phyloP scores from a whole-genome alignment of 108 stramenopile species.

The Pseudonitzschia pungens region DNA sequence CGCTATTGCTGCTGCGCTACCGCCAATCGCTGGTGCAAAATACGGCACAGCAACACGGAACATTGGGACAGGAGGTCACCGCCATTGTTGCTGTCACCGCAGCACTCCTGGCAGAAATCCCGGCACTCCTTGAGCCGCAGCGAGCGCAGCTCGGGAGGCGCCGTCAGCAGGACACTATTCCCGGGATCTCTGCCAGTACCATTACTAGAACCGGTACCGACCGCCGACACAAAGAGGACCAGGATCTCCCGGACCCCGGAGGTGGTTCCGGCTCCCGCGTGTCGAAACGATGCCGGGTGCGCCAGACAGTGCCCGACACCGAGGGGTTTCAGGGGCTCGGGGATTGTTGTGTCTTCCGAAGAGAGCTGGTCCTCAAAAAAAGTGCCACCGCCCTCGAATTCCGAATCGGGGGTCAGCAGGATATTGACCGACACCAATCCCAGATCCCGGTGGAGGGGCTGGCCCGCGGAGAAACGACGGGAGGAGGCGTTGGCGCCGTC shows the following conservation, averaged over 20 bases:
- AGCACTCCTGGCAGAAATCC: background rate
- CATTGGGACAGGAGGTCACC: no score
- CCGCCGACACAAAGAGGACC: constrained; percentile 63
- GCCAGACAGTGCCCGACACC: constrained; percentile 54
- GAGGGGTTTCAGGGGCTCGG: constrained; percentile 45
- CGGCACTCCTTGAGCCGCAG: background rate
- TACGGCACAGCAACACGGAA: constrained; percentile 35
- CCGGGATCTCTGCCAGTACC: no score
- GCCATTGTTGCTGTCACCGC: background rate
- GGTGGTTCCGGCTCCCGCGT: constrained; percentile 62
- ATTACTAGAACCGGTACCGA: no score
- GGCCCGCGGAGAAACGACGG: constrained; percentile 44
- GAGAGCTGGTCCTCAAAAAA: constrained; percentile 65
- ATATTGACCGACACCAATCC: constrained; percentile 69
- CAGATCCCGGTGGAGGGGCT: constrained; percentile 73
- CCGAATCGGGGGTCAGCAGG: constrained; percentile 44
- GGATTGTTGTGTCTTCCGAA: background rate
- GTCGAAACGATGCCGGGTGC: constrained; percentile 55
- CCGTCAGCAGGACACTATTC: no score
- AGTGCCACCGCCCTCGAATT: constrained; percentile 68
- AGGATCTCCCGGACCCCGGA: constrained; percentile 67
- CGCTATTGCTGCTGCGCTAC: no score
- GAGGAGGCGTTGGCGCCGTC: background rate
- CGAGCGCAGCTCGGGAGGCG: background rate
- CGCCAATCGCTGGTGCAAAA: constrained; percentile 53